Evolutionary conservation across 352 stramenopile genomes (phyloP), one percentile per base, ranked within the genome.

Genomic region (Pythium inflatum): DNA sequence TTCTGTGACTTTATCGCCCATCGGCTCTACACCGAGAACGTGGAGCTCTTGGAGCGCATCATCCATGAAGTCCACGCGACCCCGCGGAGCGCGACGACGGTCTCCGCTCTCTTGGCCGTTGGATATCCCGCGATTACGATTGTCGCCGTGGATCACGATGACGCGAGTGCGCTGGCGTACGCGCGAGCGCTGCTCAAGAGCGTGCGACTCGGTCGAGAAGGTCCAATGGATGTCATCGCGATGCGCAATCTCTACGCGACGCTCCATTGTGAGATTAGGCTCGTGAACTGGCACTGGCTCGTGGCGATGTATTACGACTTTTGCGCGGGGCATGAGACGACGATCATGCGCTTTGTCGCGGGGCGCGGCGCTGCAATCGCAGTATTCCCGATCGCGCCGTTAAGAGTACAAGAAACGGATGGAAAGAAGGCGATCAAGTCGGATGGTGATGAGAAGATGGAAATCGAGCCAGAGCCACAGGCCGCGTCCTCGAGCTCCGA

Each of bases 291-390:
- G 46, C 46, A 51, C 24, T 50, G 31, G 46, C 48, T 66, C 0
- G n/a, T 66, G 13, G 4, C n/a, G n/a, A 66, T 66, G 7, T 66
- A 66, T 28, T n/a, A 27, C 7, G 59, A 66, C 31, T 66, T 40
- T 36, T 59, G 46, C 18, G 11, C 14, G 4, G 59, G 46, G 34
- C 4, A 28, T 0, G 46, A 59, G 8, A 20, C 33, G 2, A 51
- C 59, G 12, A 9, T 66, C 24, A 20, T n/a, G 16, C 18, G 30
- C 5, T 66, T 66, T 36, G 22, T 66, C 36, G 9, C 9, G 36
- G 36, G 36, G 9, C 16, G 9, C 36, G 36, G 36, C 9, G 41
- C 57, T 3, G 53, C 53, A n/a, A 61, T 49, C 27, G 36, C 53
- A 2, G 48, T 61, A 13, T 48, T 61, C 24, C 53, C 53, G 2